A percentile compares a stretch with the other conserved stretches of the same genome.
These are phyloP conservation scores for Gossypium sturtianum DNA, from an alignment of 345 rosid genomes.

Conservation along the genomic window DNA sequence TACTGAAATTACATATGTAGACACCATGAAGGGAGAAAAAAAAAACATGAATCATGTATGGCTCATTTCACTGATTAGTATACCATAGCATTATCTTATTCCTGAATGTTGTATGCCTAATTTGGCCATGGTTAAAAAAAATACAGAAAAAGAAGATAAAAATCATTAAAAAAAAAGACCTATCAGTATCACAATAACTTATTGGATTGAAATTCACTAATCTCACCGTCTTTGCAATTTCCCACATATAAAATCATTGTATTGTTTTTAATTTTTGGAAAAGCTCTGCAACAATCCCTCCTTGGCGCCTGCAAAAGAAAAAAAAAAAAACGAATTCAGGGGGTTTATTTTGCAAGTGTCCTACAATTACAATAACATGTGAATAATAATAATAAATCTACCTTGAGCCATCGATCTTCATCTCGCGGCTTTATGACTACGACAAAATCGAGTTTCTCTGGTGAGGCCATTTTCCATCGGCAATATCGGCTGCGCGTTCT, in stretches of 20 bases:
- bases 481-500: conserved; percentile 40
- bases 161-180: neutral
- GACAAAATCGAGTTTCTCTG: conserved; percentile 42
- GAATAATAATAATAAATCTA: conserved; percentile 7
- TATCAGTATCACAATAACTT: neutral
- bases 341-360: neutral
- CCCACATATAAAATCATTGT: conserved; percentile 68
- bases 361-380: neutral
- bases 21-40: neutral
- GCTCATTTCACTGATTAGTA: neutral
- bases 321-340: neutral
- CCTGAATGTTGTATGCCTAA: conserved; percentile 3
- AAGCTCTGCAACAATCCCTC: conserved; percentile 74
- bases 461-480: conserved; percentile 64
- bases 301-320: conserved; percentile 56
- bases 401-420: conserved; percentile 63
- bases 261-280: conserved; percentile 46
- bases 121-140: neutral
- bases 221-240: conserved; percentile 55
- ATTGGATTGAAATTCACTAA: conserved; percentile 36
- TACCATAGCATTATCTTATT: neutral
- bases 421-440: conserved; percentile 67
- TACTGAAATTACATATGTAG: conserved; percentile 16
- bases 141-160: neutral
- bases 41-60: conserved; percentile 2